phyloP scores from a whole-genome alignment of 2,329 filamentous ascomycete genomes.

The Dendryphion nanum region DNA sequence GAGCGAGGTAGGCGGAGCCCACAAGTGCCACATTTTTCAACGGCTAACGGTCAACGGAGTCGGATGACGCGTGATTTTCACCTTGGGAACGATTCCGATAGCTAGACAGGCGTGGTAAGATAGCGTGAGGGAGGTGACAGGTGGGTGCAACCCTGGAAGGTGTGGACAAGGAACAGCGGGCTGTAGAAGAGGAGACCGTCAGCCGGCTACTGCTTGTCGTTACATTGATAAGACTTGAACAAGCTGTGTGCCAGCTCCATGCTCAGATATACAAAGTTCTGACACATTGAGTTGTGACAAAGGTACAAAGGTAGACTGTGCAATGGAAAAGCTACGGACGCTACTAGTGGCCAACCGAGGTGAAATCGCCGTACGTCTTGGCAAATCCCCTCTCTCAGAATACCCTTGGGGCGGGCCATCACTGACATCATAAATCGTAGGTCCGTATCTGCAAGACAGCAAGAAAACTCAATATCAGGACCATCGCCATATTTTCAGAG shows the following conservation, averaged over 20 bases:
- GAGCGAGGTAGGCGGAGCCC: too few relatives aligned
- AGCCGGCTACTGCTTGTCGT: not conserved
- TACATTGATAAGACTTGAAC: not conserved
- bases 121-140: too few relatives aligned
- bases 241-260: not conserved
- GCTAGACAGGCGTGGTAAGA: too few relatives aligned
- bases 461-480: slow-evolving; percentile 47
- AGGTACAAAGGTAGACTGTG: not conserved
- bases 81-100: too few relatives aligned
- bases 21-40: too few relatives aligned
- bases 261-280: not conserved
- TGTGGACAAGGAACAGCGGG: too few relatives aligned
- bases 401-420: not conserved
- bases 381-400: slow-evolving; percentile 4
- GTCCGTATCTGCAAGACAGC: slow-evolving; percentile 53
- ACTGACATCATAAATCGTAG: slow-evolving; percentile 22
- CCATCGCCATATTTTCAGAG: slow-evolving; percentile 58
- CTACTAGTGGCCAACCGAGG: slow-evolving; percentile 46
- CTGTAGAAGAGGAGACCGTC: not conserved
- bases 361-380: slow-evolving; percentile 7
- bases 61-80: too few relatives aligned
- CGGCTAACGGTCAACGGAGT: too few relatives aligned
- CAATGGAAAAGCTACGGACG: slow-evolving; percentile 50
- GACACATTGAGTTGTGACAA: not conserved
- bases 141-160: too few relatives aligned